Evolutionary conservation across 352 stramenopile genomes (phyloP).

Genomic region (Globisporangium heterothallicum): DNA sequence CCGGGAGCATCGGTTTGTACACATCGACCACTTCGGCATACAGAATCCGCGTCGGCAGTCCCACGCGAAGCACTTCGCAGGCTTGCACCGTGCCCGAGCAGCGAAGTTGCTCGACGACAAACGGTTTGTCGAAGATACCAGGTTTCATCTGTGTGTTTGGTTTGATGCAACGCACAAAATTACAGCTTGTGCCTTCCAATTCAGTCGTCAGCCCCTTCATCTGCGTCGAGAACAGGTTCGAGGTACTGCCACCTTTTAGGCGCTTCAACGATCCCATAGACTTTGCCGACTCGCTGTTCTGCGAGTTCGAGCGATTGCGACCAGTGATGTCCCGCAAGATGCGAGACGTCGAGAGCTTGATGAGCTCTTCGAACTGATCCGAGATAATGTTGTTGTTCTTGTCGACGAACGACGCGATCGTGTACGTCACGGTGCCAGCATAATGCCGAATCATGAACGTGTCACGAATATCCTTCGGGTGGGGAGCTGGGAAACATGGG

Average conservation of each 20-base stretch:
- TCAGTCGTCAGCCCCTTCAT: slow-evolving; percentile 82
- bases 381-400: slow-evolving; percentile 92
- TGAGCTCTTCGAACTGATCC: slow-evolving; percentile 83
- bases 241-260: slow-evolving; percentile 60
- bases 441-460: slow-evolving; percentile 86
- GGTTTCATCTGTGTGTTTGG: slow-evolving; percentile 93
- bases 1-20: slow-evolving; percentile 64
- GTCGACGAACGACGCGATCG: slow-evolving; percentile 80
- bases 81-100: slow-evolving; percentile 73
- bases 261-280: slow-evolving; percentile 47
- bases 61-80: slow-evolving; percentile 77
- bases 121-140: slow-evolving; percentile 70
- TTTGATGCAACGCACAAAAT: slow-evolving; percentile 96
- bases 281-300: slow-evolving; percentile 38
- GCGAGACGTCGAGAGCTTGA: slow-evolving; percentile 71
- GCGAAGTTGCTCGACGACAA: slow-evolving; percentile 69
- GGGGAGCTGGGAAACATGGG: slow-evolving; percentile 75
- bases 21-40: slow-evolving; percentile 84
- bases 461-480: slow-evolving; percentile 81
- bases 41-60: slow-evolving; percentile 77
- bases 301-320: slow-evolving; percentile 39
- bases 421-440: slow-evolving; percentile 80
- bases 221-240: slow-evolving; percentile 76
- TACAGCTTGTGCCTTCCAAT: slow-evolving; percentile 83
- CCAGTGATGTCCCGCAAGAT: slow-evolving; percentile 67